Conservation (phyloP, 306 rosid genomes). For the cucumber (Cucumis sativus) region DNA sequence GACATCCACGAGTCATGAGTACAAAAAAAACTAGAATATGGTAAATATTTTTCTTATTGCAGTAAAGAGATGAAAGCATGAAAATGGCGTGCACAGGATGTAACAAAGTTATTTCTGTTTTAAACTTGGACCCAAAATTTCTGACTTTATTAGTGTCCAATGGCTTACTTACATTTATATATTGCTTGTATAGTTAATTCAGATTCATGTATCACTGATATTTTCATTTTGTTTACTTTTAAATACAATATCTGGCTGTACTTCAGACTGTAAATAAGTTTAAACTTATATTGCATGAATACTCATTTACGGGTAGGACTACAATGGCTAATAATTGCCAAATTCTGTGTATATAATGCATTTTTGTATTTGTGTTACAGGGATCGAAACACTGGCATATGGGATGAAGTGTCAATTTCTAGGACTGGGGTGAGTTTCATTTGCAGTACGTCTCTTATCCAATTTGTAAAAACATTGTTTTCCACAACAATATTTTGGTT, state of each 20-base stretch:
- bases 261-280: neutral
- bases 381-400: constrained; percentile 96
- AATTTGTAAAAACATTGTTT: constrained; percentile 4
- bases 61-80: neutral
- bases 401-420: constrained; percentile 86
- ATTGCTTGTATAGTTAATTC: neutral
- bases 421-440: constrained; percentile 70
- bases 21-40: too few species aligned
- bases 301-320: neutral
- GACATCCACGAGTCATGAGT: too few species aligned
- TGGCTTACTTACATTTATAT: neutral
- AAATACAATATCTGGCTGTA: neutral
- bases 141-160: neutral
- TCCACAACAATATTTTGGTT: neutral
- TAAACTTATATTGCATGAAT: neutral
- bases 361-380: constrained; percentile 25
- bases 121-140: neutral
- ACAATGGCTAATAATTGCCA: neutral
- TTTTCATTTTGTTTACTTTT: neutral
- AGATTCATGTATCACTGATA: neutral
- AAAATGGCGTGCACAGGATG: neutral
- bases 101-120: neutral
- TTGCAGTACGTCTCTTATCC: constrained; percentile 12
- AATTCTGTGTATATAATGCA: constrained; percentile 10
- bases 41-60: neutral